These are phyloP conservation scores for Colletotrichum sp. DNA, from an alignment of 2,329 filamentous ascomycete genomes.

Conservation along the genomic window DNA sequence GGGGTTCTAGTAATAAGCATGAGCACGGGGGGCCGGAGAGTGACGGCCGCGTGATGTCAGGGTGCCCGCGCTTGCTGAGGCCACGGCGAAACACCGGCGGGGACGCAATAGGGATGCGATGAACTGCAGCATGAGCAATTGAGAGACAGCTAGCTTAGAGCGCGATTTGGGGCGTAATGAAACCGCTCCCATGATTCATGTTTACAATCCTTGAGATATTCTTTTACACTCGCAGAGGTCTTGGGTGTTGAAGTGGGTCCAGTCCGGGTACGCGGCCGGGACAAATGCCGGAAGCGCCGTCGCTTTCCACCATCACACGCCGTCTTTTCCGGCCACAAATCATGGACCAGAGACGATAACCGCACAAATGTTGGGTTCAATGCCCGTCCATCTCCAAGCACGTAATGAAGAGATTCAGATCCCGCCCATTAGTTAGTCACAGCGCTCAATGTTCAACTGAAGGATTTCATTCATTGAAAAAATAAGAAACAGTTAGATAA, in stretches of 20 bases:
- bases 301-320: background rate
- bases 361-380: too few species aligned
- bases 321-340: fast-evolving
- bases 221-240: background rate
- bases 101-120: background rate
- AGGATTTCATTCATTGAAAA: background rate
- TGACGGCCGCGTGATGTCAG: conserved; percentile 3
- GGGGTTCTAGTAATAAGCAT: background rate
- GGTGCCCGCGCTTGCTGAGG: conserved; percentile 6
- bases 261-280: background rate
- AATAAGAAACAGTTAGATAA: background rate
- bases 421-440: too few species aligned
- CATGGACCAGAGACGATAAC: background rate
- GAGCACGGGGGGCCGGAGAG: background rate
- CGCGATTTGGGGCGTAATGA: conserved; percentile 3
- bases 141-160: conserved; percentile 6
- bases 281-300: background rate
- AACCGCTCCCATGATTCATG: conserved; percentile 3
- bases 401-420: too few species aligned
- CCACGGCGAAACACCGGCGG: background rate
- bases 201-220: background rate
- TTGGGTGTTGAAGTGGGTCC: too few species aligned
- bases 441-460: background rate
- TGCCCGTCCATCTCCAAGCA: too few species aligned
- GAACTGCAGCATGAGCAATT: background rate